phyloP scores from a whole-genome alignment of 2,329 filamentous ascomycete genomes.

The Botrytis pseudocinerea region DNA sequence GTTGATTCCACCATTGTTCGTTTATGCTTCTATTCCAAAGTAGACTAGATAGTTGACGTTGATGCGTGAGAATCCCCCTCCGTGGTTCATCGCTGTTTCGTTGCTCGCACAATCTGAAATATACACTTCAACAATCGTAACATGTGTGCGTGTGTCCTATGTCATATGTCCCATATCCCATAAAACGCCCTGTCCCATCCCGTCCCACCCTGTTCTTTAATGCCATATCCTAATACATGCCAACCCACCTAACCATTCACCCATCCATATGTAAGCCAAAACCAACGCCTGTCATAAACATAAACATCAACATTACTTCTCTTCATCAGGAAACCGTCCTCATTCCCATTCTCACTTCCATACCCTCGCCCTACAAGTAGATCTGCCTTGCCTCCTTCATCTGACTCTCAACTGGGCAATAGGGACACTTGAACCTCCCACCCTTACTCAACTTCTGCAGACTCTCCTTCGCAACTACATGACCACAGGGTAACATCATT shows the following conservation, averaged over 20 bases:
- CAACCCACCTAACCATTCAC: not conserved
- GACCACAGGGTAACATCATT: slow-evolving; percentile 95
- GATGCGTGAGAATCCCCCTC: not conserved
- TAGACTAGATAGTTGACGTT: not conserved
- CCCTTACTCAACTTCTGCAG: slow-evolving; percentile 78
- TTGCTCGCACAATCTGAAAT: not conserved
- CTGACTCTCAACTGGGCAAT: slow-evolving; percentile 84
- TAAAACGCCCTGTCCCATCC: not conserved
- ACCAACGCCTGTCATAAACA: not conserved
- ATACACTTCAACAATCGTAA: not conserved
- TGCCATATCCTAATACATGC: not conserved
- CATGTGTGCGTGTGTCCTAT: not conserved
- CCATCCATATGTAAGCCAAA: not conserved
- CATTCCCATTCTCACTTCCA: not conserved
- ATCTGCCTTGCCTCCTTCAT: slow-evolving; percentile 64
- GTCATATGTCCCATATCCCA: not conserved
- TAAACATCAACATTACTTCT: not conserved
- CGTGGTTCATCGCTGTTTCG: not conserved
- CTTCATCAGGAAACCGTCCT: not conserved
- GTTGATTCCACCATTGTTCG: not conserved
- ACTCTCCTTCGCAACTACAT: slow-evolving; percentile 86
- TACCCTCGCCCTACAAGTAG: slow-evolving; percentile 31
- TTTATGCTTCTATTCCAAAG: not conserved
- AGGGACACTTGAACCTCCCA: slow-evolving; percentile 87
- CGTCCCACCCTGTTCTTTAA: not conserved